Conservation (phyloP, 1,284 basidiomycete species). For the Microbotryomycetes sp. region DNA sequence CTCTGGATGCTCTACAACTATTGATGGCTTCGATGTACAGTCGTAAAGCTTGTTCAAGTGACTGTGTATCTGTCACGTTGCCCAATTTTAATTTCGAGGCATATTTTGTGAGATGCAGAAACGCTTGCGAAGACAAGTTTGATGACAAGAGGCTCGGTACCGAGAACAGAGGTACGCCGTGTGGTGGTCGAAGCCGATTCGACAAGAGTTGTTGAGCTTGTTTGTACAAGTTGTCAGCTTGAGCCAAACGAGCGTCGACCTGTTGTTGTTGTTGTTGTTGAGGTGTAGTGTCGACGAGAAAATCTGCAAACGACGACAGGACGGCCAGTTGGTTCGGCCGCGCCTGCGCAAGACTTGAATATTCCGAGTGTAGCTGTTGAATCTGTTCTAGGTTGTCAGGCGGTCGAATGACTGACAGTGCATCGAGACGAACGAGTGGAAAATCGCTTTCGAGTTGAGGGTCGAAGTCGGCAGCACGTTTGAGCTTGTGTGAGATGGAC, state of each 20-base stretch:
- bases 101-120: slow-evolving; percentile 9
- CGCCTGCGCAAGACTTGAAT: neutral
- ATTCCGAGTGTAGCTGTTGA: neutral
- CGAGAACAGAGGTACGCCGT: slow-evolving; percentile 9
- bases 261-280: neutral
- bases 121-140: slow-evolving; percentile 19
- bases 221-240: slow-evolving; percentile 5
- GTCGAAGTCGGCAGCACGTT: neutral
- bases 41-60: too few relatives aligned
- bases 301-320: neutral
- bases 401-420: neutral
- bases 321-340: neutral
- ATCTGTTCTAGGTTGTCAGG: neutral
- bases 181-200: slow-evolving; percentile 18
- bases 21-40: neutral
- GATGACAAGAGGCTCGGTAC: slow-evolving; percentile 22
- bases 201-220: slow-evolving; percentile 13
- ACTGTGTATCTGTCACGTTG: neutral
- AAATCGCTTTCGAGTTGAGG: neutral
- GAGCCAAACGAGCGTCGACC: neutral
- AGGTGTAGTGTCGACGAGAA: neutral
- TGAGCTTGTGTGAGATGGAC: neutral
- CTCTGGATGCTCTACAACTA: neutral
- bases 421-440: neutral
- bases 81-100: too few relatives aligned